These are phyloP conservation scores for Verticillium longisporum DNA, from an alignment of 2,329 filamentous ascomycete genomes.

Conservation along the genomic window DNA sequence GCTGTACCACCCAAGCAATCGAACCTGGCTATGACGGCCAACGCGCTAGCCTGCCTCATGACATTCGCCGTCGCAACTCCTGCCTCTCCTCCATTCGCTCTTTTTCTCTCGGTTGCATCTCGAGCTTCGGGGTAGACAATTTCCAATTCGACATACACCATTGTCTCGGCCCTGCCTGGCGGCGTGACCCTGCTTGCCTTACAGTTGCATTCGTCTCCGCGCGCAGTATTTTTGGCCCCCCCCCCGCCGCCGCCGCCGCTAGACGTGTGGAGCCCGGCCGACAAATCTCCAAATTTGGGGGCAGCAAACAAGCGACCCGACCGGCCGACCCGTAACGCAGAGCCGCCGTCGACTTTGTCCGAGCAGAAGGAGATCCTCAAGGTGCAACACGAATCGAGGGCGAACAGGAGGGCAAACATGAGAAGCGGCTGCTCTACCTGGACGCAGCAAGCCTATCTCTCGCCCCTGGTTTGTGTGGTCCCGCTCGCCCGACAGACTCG, in stretches of 20 bases:
- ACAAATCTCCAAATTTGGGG: conserved; percentile 7
- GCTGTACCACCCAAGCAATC: neutral
- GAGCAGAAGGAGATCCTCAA: neutral
- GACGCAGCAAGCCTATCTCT: neutral
- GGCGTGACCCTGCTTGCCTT: neutral
- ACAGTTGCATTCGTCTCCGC: neutral
- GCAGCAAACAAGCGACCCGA: conserved; percentile 13
- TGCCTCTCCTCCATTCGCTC: neutral
- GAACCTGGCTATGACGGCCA: neutral
- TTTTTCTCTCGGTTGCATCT: neutral
- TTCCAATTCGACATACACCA: neutral
- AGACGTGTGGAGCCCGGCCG: neutral
- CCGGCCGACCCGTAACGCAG: conserved; percentile 3
- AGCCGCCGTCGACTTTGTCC: conserved; percentile 7
- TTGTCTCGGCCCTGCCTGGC: neutral
- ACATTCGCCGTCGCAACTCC: neutral
- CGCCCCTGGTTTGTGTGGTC: neutral
- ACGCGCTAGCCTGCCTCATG: neutral
- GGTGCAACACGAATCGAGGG: neutral
- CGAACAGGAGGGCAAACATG: neutral
- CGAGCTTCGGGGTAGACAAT: neutral
- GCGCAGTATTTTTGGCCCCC: neutral
- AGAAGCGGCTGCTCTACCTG: neutral
- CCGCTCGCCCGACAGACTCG: neutral
- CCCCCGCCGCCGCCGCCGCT: too few relatives aligned